Evolutionary conservation across 1,139 yeast genomes (phyloP).

Genomic region (Martiniozyma asiatica): DNA sequence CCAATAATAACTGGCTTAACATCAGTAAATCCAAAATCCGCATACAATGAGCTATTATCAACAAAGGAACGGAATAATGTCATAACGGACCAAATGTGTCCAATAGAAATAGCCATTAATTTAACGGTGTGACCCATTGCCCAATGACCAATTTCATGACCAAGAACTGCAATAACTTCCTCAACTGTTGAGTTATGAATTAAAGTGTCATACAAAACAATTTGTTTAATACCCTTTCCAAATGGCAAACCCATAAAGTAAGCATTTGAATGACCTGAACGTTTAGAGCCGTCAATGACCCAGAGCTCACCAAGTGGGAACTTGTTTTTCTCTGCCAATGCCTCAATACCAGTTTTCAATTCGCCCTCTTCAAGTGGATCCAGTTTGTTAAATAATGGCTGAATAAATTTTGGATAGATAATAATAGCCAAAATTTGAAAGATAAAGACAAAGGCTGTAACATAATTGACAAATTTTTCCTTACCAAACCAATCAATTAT

Average conservation of each 20-base stretch:
- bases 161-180: conserved; percentile 88
- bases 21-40: conserved; percentile 64
- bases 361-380: conserved; percentile 88
- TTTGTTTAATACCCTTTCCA: conserved; percentile 58
- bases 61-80: conserved; percentile 68
- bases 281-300: conserved; percentile 89
- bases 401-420: conserved; percentile 69
- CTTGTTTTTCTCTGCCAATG: conserved; percentile 57
- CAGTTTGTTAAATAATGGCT: conserved; percentile 84
- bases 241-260: conserved; percentile 93
- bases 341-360: conserved; percentile 69
- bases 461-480: conserved; percentile 66
- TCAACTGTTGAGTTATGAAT: conserved; percentile 64
- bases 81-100: conserved; percentile 53
- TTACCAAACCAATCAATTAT: conserved; percentile 65
- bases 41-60: conserved; percentile 63
- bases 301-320: conserved; percentile 81
- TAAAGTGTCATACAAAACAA: conserved; percentile 84
- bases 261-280: conserved; percentile 94
- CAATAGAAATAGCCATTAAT: conserved; percentile 52
- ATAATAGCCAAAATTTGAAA: conserved; percentile 64
- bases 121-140: conserved; percentile 72
- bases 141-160: conserved; percentile 99
- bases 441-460: conserved; percentile 57
- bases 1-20: conserved; percentile 65